These are phyloP conservation scores for Echium plantagineum DNA, from an alignment of 257 asterid species.

Conservation along the genomic window DNA sequence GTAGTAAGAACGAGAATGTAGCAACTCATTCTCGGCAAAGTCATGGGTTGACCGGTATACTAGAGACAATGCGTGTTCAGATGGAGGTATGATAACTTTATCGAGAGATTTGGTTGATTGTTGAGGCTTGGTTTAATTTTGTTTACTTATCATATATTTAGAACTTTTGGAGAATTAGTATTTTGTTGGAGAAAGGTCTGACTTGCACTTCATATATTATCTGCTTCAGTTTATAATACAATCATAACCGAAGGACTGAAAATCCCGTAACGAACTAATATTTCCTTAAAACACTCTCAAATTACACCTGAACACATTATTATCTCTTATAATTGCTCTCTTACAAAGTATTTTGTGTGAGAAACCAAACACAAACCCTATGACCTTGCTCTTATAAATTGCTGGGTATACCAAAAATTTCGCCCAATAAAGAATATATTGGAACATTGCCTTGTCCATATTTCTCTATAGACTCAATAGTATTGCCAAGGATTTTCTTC, in stretches of 20 bases:
- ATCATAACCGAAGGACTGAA: background rate
- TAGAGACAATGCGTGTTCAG: conserved; percentile 98
- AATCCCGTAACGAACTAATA: background rate
- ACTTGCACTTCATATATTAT: background rate
- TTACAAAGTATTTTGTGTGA: no score
- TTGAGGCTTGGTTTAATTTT: conserved; percentile 1
- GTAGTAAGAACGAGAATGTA: conserved; percentile 59
- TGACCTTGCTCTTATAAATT: background rate
- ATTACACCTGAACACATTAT: background rate
- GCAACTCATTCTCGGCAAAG: conserved; percentile 45
- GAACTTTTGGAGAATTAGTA: background rate
- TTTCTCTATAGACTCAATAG: no score
- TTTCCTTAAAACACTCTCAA: background rate
- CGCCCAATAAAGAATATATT: background rate
- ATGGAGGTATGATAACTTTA: conserved; percentile 64
- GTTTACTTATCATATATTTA: background rate
- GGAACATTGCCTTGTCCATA: background rate
- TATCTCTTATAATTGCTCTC: background rate
- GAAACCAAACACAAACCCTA: no score
- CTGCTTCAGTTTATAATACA: background rate
- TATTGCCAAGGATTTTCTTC: no score
- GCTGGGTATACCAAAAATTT: background rate
- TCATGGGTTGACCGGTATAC: conserved; percentile 77
- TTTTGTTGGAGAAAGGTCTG: background rate
- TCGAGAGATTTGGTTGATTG: conserved; percentile 5